Evolutionary conservation across 805 yeast species (phyloP).

Genomic region (Starmerella ratchasimensis): DNA sequence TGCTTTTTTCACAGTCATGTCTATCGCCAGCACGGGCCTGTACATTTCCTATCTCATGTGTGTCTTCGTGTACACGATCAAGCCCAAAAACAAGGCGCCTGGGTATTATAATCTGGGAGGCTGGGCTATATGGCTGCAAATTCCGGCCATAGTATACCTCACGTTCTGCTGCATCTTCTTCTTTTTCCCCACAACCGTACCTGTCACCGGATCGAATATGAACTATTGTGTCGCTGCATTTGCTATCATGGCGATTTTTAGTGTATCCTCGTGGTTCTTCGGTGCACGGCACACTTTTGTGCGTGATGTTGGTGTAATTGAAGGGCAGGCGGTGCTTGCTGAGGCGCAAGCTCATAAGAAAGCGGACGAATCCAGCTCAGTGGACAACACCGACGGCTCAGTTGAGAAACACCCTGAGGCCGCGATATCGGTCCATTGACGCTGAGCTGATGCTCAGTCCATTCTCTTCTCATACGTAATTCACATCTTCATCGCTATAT

Average conservation of each 20-base stretch:
- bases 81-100: slow-evolving; percentile 29
- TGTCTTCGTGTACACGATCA: slow-evolving; percentile 24
- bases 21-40: slow-evolving; percentile 45
- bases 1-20: slow-evolving; percentile 53
- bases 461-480: too few relatives aligned
- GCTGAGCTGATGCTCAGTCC: too few relatives aligned
- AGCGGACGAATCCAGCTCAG: too few relatives aligned
- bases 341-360: too few relatives aligned
- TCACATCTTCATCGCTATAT: too few relatives aligned
- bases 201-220: slow-evolving; percentile 47
- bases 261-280: slow-evolving; percentile 11
- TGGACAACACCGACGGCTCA: too few relatives aligned
- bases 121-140: slow-evolving; percentile 56
- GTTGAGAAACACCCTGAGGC: too few relatives aligned
- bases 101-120: slow-evolving; percentile 40
- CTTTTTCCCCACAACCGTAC: slow-evolving; percentile 52
- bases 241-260: slow-evolving; percentile 33
- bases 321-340: too few relatives aligned
- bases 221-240: slow-evolving; percentile 46
- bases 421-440: too few relatives aligned
- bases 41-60: slow-evolving; percentile 48
- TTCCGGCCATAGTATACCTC: slow-evolving; percentile 45
- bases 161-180: slow-evolving; percentile 44
- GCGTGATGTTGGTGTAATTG: not conserved
- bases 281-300: slow-evolving; percentile 11